Conservation (phyloP, 495 filamentous ascomycete species). For the Penicillium paxilli region DNA sequence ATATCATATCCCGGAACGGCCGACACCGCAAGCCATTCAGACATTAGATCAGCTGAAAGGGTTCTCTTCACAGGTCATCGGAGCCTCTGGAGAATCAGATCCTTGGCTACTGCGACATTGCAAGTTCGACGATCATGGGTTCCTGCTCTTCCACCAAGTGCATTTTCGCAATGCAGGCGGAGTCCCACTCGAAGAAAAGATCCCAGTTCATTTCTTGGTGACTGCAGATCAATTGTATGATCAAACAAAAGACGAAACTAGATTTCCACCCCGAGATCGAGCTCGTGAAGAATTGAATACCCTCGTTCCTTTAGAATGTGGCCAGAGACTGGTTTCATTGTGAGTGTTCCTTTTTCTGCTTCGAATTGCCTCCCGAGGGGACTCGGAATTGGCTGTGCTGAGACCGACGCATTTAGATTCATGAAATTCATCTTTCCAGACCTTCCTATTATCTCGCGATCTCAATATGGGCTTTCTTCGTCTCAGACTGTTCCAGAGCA, state of each 20-base stretch:
- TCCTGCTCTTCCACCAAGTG: slow-evolving; percentile 9
- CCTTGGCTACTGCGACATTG: slow-evolving; percentile 21
- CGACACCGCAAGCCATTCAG: slow-evolving; percentile 12
- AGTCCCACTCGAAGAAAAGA: slow-evolving; percentile 13
- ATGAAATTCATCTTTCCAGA: slow-evolving; percentile 15
- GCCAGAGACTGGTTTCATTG: slow-evolving; percentile 8
- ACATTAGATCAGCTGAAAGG: slow-evolving; percentile 12
- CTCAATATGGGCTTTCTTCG: not conserved
- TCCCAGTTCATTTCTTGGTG: slow-evolving; percentile 22
- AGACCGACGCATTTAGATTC: slow-evolving; percentile 4
- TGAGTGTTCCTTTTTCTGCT: not conserved
- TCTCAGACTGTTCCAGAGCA: not conserved
- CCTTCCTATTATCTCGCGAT: slow-evolving; percentile 15
- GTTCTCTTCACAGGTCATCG: slow-evolving; percentile 10
- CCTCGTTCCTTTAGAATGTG: slow-evolving; percentile 9
- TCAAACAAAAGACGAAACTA: slow-evolving; percentile 7
- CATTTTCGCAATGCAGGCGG: slow-evolving; percentile 21
- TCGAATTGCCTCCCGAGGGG: too few species aligned
- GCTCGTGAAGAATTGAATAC: slow-evolving; percentile 6
- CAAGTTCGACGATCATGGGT: slow-evolving; percentile 14
- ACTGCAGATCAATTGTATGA: slow-evolving; percentile 11
- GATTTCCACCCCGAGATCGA: not conserved
- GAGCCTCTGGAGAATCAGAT: slow-evolving; percentile 18
- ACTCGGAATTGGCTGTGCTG: not conserved
- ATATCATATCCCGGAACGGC: slow-evolving; percentile 3